phyloP scores from a whole-genome alignment of 179 eudicot species.

The Dionaea muscipula region DNA sequence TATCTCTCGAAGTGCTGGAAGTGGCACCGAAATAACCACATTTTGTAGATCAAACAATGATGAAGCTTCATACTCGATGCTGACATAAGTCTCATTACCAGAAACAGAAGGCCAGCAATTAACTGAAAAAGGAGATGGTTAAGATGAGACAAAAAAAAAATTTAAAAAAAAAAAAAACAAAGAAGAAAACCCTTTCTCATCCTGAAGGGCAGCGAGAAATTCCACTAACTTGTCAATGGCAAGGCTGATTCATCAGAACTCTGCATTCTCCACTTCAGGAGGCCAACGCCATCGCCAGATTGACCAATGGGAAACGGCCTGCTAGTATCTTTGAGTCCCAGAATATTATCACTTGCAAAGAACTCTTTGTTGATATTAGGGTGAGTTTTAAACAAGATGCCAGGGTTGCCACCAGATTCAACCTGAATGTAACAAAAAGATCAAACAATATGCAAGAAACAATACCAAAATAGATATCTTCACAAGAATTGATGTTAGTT shows the following conservation, averaged over 20 bases:
- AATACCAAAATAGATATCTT: no score
- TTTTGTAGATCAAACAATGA: conserved; percentile 74
- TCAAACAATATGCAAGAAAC: neutral
- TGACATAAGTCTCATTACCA: conserved; percentile 84
- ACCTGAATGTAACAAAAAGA: conserved; percentile 25
- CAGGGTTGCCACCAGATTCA: conserved; percentile 72
- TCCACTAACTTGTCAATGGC: conserved; percentile 70
- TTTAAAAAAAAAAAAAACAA: neutral
- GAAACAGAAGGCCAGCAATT: conserved; percentile 99
- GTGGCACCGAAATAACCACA: conserved; percentile 87
- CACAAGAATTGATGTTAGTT: no score
- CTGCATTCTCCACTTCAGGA: conserved; percentile 92
- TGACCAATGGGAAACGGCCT: conserved; percentile 80
- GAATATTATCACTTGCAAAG: conserved; percentile 60
- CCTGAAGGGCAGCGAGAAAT: neutral
- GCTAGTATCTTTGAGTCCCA: conserved; percentile 91
- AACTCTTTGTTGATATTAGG: conserved; percentile 86
- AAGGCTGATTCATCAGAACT: conserved; percentile 74
- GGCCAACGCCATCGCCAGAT: conserved; percentile 76
- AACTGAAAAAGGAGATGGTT: conserved; percentile 30
- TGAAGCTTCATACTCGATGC: conserved; percentile 88
- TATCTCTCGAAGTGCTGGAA: conserved; percentile 88
- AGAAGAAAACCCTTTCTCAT: no score
- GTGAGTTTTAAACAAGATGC: conserved; percentile 72
- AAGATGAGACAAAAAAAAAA: neutral